These are phyloP conservation scores for Amaranthus tricolor DNA, from an alignment of 179 eudicot species.

Conservation along the genomic window DNA sequence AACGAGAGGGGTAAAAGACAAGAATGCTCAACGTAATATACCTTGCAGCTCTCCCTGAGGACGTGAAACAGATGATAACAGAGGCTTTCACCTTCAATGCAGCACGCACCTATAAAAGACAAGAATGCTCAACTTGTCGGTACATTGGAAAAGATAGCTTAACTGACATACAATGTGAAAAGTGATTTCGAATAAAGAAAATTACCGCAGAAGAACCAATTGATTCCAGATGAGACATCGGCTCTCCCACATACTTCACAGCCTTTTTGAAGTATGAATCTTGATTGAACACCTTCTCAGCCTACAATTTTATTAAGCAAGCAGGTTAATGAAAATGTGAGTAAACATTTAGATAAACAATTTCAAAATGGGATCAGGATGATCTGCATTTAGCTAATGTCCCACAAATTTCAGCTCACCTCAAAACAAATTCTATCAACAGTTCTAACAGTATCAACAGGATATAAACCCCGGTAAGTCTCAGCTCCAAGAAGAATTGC, in stretches of 20 bases:
- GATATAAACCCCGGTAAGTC: constrained; percentile 83
- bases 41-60: constrained; percentile 99
- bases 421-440: constrained; percentile 60
- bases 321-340: not conserved
- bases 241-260: constrained; percentile 44
- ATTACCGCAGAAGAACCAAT: constrained; percentile 54
- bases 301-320: constrained; percentile 20
- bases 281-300: constrained; percentile 50
- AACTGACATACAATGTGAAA: not conserved
- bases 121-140: not conserved
- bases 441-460: constrained; percentile 70
- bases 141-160: not conserved
- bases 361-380: not conserved
- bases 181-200: not conserved
- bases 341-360: not conserved
- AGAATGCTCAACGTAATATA: constrained; percentile 18
- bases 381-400: not conserved
- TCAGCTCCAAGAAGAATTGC: constrained; percentile 98
- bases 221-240: constrained; percentile 49
- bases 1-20: too few species aligned
- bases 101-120: constrained; percentile 65
- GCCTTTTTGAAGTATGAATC: constrained; percentile 46
- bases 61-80: constrained; percentile 90
- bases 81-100: constrained; percentile 98
- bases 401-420: constrained; percentile 20